Base-by-base conservation (phyloP, 2,329 filamentous ascomycete genomes). In the Fusarium robinianum region DNA sequence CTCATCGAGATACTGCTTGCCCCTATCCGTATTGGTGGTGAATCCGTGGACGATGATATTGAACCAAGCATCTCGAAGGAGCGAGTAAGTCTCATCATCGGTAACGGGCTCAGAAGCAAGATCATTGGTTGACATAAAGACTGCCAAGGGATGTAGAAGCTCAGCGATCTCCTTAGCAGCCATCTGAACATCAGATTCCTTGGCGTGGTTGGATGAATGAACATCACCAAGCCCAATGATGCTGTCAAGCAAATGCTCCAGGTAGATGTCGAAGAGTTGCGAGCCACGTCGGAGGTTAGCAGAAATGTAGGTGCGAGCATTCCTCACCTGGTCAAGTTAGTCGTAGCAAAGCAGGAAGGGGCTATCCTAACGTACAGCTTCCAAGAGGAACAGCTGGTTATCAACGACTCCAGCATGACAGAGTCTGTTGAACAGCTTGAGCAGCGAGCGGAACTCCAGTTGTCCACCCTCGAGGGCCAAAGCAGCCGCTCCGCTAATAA, bases 41-140 rank as follows among this genome's bases (percentile, higher is more conserved):
- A 97, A 95, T 5, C 91, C 94, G 66, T 99, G 94, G 1, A 96
- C 87, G 15, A 91, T 88, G 51, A 97, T 90, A 62, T 99, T 99
- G 72, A 96, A 97, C 94, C 94, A 99, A 5, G 90, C 89, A 74
- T 99, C 91, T 38, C 92, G 84, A 56, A 94, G 80, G 43, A 95
- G 72, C 17, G 82, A 80, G 49, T 87, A 79, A 6, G 83, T 81
- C 46, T 92, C 84, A 37, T 91, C 86, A 38, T 87, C 80, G 41
- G 71, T 70, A 8, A 72, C 57, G 22, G 69, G 72, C 29, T 73
- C 69, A 14, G 73, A 69, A 15, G 71, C 74, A 50, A 84, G 68
- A 42, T 84, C 77, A 52, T 84, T 80, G 21, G 73, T 75, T 7
- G 89, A 85, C 67, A 95, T 87, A 38, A 99, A 79, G 2, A 90